Conservation (phyloP, 1,284 basidiomycete genomes). For the Sporisorium sorghi region DNA sequence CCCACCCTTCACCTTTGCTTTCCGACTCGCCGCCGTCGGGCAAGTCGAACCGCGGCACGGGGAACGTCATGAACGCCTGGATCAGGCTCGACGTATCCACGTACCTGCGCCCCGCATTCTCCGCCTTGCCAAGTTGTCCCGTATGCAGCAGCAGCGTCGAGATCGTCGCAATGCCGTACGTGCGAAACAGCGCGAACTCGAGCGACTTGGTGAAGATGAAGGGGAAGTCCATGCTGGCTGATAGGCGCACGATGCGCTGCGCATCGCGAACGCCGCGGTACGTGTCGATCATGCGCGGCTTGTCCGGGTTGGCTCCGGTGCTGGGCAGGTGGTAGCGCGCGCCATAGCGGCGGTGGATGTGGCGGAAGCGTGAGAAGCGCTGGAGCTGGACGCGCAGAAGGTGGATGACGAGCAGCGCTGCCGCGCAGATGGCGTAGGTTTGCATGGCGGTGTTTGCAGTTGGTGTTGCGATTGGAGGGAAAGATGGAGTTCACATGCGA, state of each 20-base stretch:
- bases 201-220: slow-evolving; percentile 37
- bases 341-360: slow-evolving; percentile 46
- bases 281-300: slow-evolving; percentile 46
- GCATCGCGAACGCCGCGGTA: slow-evolving; percentile 46
- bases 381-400: slow-evolving; percentile 14
- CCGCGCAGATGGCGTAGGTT: slow-evolving; percentile 10
- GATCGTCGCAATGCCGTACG: slow-evolving; percentile 52
- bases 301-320: slow-evolving; percentile 18
- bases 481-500: neutral
- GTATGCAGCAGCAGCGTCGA: slow-evolving; percentile 44
- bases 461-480: neutral
- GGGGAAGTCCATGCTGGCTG: slow-evolving; percentile 21
- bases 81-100: slow-evolving; percentile 43
- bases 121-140: slow-evolving; percentile 37
- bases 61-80: slow-evolving; percentile 72
- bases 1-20: slow-evolving; percentile 12
- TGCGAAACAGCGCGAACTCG: slow-evolving; percentile 49
- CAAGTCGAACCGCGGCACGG: slow-evolving; percentile 78
- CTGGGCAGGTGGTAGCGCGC: slow-evolving; percentile 24
- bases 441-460: neutral
- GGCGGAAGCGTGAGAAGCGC: slow-evolving; percentile 14
- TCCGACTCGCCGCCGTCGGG: slow-evolving; percentile 48
- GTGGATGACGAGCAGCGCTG: slow-evolving; percentile 17
- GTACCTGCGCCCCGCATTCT: slow-evolving; percentile 40
- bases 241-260: slow-evolving; percentile 38